Evolutionary conservation across 1,284 basidiomycete species (phyloP), one percentile per base, ranked within the genome.

Genomic region (Anthracocystis panici-leucophaei): DNA sequence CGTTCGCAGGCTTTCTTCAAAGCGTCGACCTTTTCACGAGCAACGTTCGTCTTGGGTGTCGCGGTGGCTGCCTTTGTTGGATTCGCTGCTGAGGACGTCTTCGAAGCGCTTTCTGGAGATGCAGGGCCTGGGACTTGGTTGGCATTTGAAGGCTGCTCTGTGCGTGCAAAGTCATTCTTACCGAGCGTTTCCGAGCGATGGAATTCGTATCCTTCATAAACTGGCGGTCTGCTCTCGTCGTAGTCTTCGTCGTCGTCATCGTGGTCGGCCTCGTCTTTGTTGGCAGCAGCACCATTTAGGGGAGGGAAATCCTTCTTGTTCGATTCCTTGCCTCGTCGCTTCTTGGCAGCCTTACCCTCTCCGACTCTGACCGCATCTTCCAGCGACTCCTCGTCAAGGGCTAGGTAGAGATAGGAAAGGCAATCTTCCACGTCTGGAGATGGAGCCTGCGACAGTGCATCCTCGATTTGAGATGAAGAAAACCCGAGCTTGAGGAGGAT

Each of bases 401-500:
- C 46, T 8, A 78, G 63, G 35, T 77, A 67, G 35, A 85, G 80
- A 31, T 75, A 82, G 1, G 81, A 92, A 61, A 93, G 88, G n/a
- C 93, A 94, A 61, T 95, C 93, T 21, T 97, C 94, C 44, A 97
- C 88, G 8, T 95, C 93, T 20, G 93, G 87, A 1, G 90, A 82
- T 2, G 86, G 90, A 35, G 88, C 85, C 42, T 90, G 21, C 87
- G 85, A 86, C 16, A 97, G 85, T 75, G 93, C 95, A 68, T 91
- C 88, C 57, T 90, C 88, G 10, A 94, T 90, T 64, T 90, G 88
- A 9, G 87, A 88, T 73, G 92, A 90, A 0, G 89, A 86, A 85
- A 95, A 95, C 0, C 93, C 94, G n/a, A 96, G 88, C 57, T 91
- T 89, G 65, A 91, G 88, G n/a, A 99, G 88, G 20, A 93, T 89